These are phyloP conservation scores for Grosmannia clavigera DNA, from an alignment of 2,329 filamentous ascomycete species.

Conservation along the genomic window DNA sequence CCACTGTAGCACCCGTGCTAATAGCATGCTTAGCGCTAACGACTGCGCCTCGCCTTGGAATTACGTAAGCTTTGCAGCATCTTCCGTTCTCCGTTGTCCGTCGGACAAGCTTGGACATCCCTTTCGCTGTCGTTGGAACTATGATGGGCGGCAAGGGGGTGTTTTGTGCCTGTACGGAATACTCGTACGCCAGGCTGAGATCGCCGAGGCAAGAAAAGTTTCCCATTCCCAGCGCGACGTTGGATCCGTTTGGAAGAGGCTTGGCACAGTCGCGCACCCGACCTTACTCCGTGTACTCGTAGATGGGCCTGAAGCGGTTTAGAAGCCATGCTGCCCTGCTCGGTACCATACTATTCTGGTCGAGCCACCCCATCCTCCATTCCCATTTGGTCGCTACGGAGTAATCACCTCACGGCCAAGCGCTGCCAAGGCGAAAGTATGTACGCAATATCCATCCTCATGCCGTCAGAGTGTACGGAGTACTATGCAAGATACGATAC, in stretches of 20 bases:
- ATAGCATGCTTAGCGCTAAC: too few species aligned
- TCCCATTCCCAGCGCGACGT: too few species aligned
- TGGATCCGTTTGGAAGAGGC: not conserved
- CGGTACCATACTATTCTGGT: too few species aligned
- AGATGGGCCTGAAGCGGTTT: not conserved
- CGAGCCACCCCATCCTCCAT: not conserved
- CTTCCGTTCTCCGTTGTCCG: too few species aligned
- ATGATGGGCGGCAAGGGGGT: not conserved
- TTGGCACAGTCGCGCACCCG: not conserved
- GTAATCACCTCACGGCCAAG: not conserved
- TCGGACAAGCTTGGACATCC: too few species aligned
- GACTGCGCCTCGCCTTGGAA: too few species aligned
- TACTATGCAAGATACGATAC: not conserved
- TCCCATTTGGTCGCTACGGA: not conserved
- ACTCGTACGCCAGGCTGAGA: not conserved
- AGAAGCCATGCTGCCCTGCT: too few species aligned
- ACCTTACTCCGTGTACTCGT: not conserved
- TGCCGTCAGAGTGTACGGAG: not conserved
- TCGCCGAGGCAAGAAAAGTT: not conserved
- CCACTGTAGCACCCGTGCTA: too few species aligned
- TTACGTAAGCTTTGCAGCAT: too few species aligned
- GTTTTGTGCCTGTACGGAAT: not conserved
- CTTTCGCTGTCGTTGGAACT: too few species aligned
- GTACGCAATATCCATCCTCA: not conserved
- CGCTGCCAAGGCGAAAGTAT: not conserved